A percentile compares a stretch with the other conserved stretches of the same genome.
Conservation (phyloP, 106 monocot genomes). For the Chionographis japonica region DNA sequence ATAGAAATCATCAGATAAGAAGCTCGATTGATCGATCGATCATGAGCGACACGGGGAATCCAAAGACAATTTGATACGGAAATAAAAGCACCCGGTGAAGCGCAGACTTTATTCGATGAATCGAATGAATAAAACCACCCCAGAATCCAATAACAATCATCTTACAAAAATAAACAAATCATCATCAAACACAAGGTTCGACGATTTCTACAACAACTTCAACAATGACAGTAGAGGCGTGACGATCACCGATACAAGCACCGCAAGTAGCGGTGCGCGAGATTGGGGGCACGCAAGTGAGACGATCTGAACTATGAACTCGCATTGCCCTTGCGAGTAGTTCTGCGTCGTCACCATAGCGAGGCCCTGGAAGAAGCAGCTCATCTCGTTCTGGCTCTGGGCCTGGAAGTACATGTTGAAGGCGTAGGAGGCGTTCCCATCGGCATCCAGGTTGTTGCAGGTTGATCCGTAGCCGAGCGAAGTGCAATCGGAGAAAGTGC, state of each 20-base stretch:
- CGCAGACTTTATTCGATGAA: too few relatives aligned
- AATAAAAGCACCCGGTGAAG: too few relatives aligned
- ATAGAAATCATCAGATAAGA: neutral
- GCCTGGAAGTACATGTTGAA: slow-evolving; percentile 65
- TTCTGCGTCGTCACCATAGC: slow-evolving; percentile 40
- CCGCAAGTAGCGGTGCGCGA: too few relatives aligned
- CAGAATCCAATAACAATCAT: too few relatives aligned
- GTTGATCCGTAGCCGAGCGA: slow-evolving; percentile 55
- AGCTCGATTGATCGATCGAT: neutral
- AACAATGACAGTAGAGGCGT: too few relatives aligned
- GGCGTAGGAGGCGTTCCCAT: slow-evolving; percentile 54
- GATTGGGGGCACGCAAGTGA: neutral
- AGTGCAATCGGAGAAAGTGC: slow-evolving; percentile 56
- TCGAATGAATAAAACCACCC: too few relatives aligned
- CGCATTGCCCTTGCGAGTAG: slow-evolving; percentile 27
- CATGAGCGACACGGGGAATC: too few relatives aligned
- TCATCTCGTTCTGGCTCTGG: slow-evolving; percentile 36
- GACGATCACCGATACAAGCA: too few relatives aligned
- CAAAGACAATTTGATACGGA: too few relatives aligned
- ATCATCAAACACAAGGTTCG: too few relatives aligned
- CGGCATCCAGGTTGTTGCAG: slow-evolving; percentile 35
- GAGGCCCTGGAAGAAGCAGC: slow-evolving; percentile 52
- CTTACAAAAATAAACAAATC: too few relatives aligned
- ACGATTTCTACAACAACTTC: too few relatives aligned
- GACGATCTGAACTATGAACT: slow-evolving; percentile 43